Evolutionary conservation across 2,329 filamentous ascomycete species (phyloP).

Genomic region (Clarireedia paspali): DNA sequence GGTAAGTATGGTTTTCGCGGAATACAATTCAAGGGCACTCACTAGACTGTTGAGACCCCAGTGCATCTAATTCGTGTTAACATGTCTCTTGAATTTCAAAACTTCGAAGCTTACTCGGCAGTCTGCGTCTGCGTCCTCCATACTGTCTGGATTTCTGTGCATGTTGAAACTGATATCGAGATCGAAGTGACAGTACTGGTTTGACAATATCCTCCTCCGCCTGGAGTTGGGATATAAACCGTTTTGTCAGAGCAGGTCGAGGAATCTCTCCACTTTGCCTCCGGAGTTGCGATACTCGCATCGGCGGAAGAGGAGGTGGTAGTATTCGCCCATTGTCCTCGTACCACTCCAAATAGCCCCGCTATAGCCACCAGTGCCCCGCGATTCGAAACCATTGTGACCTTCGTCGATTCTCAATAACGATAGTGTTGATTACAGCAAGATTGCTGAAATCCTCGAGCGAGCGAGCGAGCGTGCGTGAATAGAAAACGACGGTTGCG

Average conservation of each 20-base stretch:
- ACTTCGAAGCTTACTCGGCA: not conserved
- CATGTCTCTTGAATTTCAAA: too few species aligned
- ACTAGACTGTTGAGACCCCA: not conserved
- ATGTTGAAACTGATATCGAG: not conserved
- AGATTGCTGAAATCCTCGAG: constrained; percentile 18
- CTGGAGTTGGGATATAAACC: not conserved
- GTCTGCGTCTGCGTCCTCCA: not conserved
- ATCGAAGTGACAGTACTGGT: constrained; percentile 12
- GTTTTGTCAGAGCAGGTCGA: not conserved
- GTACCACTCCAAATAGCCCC: constrained; percentile 14
- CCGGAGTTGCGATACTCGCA: not conserved
- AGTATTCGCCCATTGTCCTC: constrained; percentile 10
- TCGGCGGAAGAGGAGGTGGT: not conserved
- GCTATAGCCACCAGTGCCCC: constrained; percentile 8
- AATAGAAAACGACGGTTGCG: constrained; percentile 14
- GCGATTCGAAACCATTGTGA: constrained; percentile 7
- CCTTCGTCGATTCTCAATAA: constrained; percentile 14
- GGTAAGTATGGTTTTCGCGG: not conserved
- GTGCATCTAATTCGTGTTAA: not conserved
- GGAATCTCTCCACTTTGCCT: not conserved
- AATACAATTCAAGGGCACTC: not conserved
- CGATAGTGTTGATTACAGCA: constrained; percentile 20
- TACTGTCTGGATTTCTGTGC: not conserved
- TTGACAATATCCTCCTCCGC: constrained; percentile 5
- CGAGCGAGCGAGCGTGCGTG: constrained; percentile 19